phyloP scores from a whole-genome alignment of 257 asterid genomes.

The Solanum medicagineum region DNA sequence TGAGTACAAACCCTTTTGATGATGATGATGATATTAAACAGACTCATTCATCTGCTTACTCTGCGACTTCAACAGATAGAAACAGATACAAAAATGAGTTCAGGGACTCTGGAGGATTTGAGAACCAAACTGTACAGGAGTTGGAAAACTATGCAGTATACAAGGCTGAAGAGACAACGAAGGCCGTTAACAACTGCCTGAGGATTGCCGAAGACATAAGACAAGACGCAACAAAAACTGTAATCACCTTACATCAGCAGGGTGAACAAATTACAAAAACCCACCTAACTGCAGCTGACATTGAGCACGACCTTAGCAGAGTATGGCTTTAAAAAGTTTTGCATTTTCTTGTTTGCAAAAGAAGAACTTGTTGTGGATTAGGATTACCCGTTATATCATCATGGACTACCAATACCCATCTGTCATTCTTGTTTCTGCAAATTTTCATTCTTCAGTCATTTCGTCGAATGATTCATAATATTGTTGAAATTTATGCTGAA shows the following conservation, averaged over 20 bases:
- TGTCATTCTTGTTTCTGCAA: background rate
- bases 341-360: background rate
- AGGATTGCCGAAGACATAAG: constrained; percentile 90
- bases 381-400: background rate
- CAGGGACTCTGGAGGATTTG: constrained; percentile 62
- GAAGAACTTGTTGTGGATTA: background rate
- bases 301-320: constrained; percentile 84
- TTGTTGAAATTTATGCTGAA: background rate
- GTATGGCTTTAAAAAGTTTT: constrained; percentile 25
- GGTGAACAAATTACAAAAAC: constrained; percentile 86
- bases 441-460: background rate
- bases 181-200: constrained; percentile 52
- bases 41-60: constrained; percentile 28
- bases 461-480: background rate
- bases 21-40: constrained; percentile 30
- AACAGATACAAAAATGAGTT: constrained; percentile 57
- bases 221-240: constrained; percentile 80
- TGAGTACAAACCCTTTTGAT: constrained; percentile 59
- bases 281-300: constrained; percentile 75
- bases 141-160: constrained; percentile 62
- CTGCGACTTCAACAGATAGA: constrained; percentile 24
- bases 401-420: background rate
- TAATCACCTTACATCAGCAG: constrained; percentile 79
- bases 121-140: constrained; percentile 63
- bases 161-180: constrained; percentile 82